A percentile compares a stretch with the other conserved stretches of the same genome.
These are phyloP conservation scores for Fomitopsis schrenkii DNA, from an alignment of 1,284 basidiomycete genomes.

Conservation along the genomic window DNA sequence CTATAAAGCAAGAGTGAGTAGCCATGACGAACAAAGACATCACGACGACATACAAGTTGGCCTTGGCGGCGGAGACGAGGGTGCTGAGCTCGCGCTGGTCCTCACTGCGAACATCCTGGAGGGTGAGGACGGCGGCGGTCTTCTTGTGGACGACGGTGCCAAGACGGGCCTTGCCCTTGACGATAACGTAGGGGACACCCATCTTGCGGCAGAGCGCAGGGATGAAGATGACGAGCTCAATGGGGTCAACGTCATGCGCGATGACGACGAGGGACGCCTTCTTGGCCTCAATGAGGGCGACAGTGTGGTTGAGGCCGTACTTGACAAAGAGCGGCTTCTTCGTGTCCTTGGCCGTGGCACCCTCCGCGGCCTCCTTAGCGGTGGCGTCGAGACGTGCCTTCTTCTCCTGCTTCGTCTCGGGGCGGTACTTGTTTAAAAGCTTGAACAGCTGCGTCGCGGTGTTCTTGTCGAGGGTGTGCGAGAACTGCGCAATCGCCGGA, in stretches of 20 bases:
- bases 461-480: slow-evolving; percentile 99
- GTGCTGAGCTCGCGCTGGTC: slow-evolving; percentile 93
- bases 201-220: slow-evolving; percentile 99
- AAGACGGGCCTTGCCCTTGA: slow-evolving; percentile 97
- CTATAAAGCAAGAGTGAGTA: slow-evolving; percentile 31
- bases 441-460: slow-evolving; percentile 98
- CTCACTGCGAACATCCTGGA: slow-evolving; percentile 94
- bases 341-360: slow-evolving; percentile 69
- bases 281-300: slow-evolving; percentile 95
- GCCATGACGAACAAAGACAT: not conserved
- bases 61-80: slow-evolving; percentile 91
- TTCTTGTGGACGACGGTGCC: slow-evolving; percentile 98
- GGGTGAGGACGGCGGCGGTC: slow-evolving; percentile 87
- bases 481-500: slow-evolving; percentile 97
- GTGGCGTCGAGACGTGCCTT: slow-evolving; percentile 84
- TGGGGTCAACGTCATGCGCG: slow-evolving; percentile 98
- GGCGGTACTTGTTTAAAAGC: slow-evolving; percentile 95
- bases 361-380: slow-evolving; percentile 76
- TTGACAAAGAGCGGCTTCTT: slow-evolving; percentile 97
- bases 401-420: slow-evolving; percentile 97
- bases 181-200: slow-evolving; percentile 98
- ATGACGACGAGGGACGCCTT: slow-evolving; percentile 97
- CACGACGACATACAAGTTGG: slow-evolving; percentile 76
- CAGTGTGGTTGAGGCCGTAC: slow-evolving; percentile 96
- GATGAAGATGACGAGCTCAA: slow-evolving; percentile 97